These are phyloP conservation scores for Solanum piurae DNA, from an alignment of 257 asterid species.

Conservation along the genomic window DNA sequence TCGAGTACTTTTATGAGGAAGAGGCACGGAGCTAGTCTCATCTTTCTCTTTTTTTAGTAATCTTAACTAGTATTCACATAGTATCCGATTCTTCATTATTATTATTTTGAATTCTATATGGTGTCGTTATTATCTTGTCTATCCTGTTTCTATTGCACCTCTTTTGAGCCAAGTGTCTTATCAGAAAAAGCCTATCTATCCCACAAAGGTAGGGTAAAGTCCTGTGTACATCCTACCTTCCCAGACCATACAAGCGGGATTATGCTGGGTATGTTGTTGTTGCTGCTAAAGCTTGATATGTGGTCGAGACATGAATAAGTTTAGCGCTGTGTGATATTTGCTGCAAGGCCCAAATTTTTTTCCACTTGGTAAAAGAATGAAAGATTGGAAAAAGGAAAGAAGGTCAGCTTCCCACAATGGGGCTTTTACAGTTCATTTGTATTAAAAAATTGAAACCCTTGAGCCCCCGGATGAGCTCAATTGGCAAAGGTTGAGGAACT, in stretches of 20 bases:
- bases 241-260: background rate
- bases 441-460: background rate
- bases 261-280: background rate
- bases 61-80: background rate
- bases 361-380: background rate
- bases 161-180: background rate
- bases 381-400: background rate
- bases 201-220: background rate
- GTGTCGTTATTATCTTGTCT: background rate
- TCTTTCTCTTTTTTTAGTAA: background rate
- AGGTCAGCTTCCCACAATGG: background rate
- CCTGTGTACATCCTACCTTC: background rate
- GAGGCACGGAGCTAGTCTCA: background rate
- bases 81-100: background rate
- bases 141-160: background rate
- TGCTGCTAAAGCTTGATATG: background rate
- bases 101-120: background rate
- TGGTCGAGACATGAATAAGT: background rate
- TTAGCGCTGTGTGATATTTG: background rate
- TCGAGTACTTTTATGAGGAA: background rate
- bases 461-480: background rate
- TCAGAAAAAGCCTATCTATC: background rate
- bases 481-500: background rate
- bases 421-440: background rate
- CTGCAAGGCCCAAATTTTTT: background rate